Evolutionary conservation across 2,329 filamentous ascomycete species (phyloP).

Genomic region (Chalaropsis ovoidea): DNA sequence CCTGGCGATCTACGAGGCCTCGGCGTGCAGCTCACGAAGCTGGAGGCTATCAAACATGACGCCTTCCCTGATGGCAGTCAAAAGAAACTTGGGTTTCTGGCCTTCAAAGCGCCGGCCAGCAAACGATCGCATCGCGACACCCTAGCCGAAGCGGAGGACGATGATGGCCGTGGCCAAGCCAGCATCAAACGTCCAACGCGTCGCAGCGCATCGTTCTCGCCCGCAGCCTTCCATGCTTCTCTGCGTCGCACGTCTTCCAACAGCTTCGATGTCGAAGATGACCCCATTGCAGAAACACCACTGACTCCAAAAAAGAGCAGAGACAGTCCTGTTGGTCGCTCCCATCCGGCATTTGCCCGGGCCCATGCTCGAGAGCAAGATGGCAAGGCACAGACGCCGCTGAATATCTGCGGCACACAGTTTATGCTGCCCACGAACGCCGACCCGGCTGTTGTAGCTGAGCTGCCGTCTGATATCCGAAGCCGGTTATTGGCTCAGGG

Average conservation of each 20-base stretch:
- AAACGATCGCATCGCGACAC: slow-evolving; percentile 27
- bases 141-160: slow-evolving; percentile 30
- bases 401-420: slow-evolving; percentile 79
- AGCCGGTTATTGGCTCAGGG: slow-evolving; percentile 58
- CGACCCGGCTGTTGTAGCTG: slow-evolving; percentile 70
- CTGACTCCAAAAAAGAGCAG: slow-evolving; percentile 12
- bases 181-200: slow-evolving; percentile 1
- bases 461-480: slow-evolving; percentile 74
- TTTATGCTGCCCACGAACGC: slow-evolving; percentile 80
- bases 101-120: not conserved
- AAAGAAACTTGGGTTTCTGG: slow-evolving; percentile 62
- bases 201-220: not conserved
- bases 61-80: slow-evolving; percentile 63
- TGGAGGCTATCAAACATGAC: slow-evolving; percentile 61
- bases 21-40: slow-evolving; percentile 84
- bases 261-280: slow-evolving; percentile 14
- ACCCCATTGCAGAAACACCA: slow-evolving; percentile 19
- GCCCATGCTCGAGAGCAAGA: slow-evolving; percentile 41
- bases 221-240: slow-evolving; percentile 2
- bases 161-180: not conserved
- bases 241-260: slow-evolving; percentile 25
- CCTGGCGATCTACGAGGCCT: slow-evolving; percentile 89
- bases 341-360: slow-evolving; percentile 45
- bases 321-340: not conserved
- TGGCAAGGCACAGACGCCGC: slow-evolving; percentile 50